phyloP scores from a whole-genome alignment of 805 yeast species.

The Candida palmyrensis region DNA sequence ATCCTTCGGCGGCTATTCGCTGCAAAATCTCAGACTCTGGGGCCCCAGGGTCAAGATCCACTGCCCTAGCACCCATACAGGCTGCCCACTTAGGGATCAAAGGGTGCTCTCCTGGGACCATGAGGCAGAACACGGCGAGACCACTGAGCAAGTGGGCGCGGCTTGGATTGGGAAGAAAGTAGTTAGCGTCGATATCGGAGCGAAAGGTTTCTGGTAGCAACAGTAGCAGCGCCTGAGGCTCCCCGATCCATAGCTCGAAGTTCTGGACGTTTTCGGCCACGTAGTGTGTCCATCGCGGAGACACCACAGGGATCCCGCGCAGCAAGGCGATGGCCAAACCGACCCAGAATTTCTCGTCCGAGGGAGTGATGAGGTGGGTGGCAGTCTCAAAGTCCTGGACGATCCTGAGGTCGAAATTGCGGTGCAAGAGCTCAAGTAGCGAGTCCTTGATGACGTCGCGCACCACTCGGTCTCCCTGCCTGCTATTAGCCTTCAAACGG shows the following conservation, averaged over 20 bases:
- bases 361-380: conserved; percentile 3
- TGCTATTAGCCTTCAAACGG: conserved; percentile 5
- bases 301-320: conserved; percentile 24
- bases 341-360: conserved; percentile 3
- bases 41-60: background rate
- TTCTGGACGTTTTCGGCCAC: conserved; percentile 8
- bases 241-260: conserved; percentile 18
- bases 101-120: conserved; percentile 1
- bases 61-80: conserved; percentile 10
- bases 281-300: conserved; percentile 18
- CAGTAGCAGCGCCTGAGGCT: conserved; percentile 4
- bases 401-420: conserved; percentile 2
- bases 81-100: conserved; percentile 11
- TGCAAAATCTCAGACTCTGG: background rate
- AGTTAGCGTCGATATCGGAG: conserved; percentile 2
- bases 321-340: conserved; percentile 16
- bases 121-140: conserved; percentile 5
- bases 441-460: conserved; percentile 2
- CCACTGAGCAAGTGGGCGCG: conserved; percentile 13
- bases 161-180: conserved; percentile 9
- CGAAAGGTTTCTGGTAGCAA: conserved; percentile 11
- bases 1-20: background rate
- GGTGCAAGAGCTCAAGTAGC: conserved; percentile 3
- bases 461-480: background rate
- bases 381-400: conserved; percentile 3